A percentile compares a stretch with the other conserved stretches of the same genome.
Conservation (phyloP, 306 rosid species). For the Astragalus membranaceus region DNA sequence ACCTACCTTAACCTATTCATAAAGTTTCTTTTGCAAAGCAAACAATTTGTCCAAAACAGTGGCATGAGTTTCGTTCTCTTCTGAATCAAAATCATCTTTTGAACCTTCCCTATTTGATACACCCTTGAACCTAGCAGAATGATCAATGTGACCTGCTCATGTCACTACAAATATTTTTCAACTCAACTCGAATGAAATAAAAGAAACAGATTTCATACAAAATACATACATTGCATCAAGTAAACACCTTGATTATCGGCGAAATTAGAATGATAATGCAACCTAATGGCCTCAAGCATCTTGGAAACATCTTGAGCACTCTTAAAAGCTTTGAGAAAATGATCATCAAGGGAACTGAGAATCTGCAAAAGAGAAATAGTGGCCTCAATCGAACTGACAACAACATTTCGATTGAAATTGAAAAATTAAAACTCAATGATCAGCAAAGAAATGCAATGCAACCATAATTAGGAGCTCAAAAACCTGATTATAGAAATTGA, state of each 20-base stretch:
- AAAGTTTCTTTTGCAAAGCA: constrained; percentile 91
- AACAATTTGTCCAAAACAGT: constrained; percentile 79
- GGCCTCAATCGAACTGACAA: too few relatives aligned
- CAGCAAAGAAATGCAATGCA: too few relatives aligned
- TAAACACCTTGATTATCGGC: constrained; percentile 72
- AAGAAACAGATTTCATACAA: not conserved
- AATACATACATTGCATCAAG: not conserved
- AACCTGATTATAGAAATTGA: too few relatives aligned
- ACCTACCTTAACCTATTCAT: constrained; percentile 80
- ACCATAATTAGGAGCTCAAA: too few relatives aligned
- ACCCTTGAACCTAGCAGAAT: constrained; percentile 74
- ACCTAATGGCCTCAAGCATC: constrained; percentile 84
- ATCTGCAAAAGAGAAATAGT: constrained; percentile 48
- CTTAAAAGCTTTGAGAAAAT: constrained; percentile 58
- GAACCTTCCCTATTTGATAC: constrained; percentile 57
- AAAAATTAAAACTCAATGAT: too few relatives aligned
- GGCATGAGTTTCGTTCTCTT: constrained; percentile 78
- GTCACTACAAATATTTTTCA: not conserved
- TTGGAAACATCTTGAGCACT: constrained; percentile 73
- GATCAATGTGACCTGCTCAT: constrained; percentile 75
- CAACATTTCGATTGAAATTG: too few relatives aligned
- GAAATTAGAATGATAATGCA: constrained; percentile 87
- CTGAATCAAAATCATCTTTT: constrained; percentile 64
- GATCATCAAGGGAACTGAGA: constrained; percentile 55
- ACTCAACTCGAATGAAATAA: not conserved